Conservation (phyloP, 2,329 filamentous ascomycete species). For the Colletotrichum cuscutae region DNA sequence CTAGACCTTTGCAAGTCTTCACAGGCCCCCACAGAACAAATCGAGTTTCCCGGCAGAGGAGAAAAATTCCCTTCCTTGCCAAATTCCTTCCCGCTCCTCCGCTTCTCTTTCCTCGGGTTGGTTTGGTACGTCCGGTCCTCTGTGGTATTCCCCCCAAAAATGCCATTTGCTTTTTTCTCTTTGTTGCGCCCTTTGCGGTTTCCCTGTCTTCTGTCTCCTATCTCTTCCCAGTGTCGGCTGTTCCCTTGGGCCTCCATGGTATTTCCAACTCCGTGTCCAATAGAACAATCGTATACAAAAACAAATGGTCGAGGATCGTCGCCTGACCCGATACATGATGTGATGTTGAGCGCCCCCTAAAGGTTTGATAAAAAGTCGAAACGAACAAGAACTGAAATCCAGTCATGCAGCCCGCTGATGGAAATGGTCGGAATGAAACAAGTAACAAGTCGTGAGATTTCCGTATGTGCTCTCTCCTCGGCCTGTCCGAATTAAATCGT, state of each 20-base stretch:
- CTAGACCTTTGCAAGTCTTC: background rate
- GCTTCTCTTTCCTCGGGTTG: background rate
- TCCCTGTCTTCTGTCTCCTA: background rate
- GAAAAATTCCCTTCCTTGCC: background rate
- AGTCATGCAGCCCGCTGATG: conserved; percentile 31
- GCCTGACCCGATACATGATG: conserved; percentile 17
- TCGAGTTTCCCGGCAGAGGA: background rate
- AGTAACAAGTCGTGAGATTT: conserved; percentile 31
- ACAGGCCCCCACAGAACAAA: background rate
- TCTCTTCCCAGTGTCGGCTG: conserved; percentile 12
- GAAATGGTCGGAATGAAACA: conserved; percentile 29
- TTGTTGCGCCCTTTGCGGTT: background rate
- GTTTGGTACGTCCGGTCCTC: background rate
- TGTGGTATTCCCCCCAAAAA: conserved; percentile 1
- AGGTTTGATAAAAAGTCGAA: conserved; percentile 9
- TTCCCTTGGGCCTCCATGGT: conserved; percentile 23
- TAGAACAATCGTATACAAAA: background rate
- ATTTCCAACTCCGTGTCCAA: conserved; percentile 31
- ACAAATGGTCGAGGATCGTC: background rate
- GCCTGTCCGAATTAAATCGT: conserved; percentile 23
- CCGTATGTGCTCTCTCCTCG: conserved; percentile 10
- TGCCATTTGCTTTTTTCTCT: conserved; percentile 8
- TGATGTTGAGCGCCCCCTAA: background rate
- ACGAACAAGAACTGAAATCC: conserved; percentile 19
- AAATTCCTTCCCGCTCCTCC: background rate